Percentiles rank a stretch among this genome's conserved stretches.
Conservation (phyloP, 1,284 basidiomycete genomes). For the Pseudozyma pruni region DNA sequence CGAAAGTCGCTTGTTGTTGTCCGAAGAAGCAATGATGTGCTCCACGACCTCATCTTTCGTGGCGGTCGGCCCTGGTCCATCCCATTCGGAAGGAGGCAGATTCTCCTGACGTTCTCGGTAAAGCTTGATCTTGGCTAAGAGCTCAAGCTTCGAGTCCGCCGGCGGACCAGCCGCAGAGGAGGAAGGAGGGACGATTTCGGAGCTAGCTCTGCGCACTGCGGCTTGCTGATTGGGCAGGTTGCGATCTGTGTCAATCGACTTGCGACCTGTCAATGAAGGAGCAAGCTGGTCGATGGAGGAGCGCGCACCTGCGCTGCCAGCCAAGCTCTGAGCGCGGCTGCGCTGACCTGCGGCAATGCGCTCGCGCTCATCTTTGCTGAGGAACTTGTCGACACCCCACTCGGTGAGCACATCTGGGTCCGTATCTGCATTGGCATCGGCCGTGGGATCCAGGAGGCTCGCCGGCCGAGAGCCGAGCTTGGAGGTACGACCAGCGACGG, state of each 20-base stretch:
- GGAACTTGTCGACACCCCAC: constrained; percentile 63
- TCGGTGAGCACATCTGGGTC: constrained; percentile 46
- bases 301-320: constrained; percentile 15
- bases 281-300: constrained; percentile 21
- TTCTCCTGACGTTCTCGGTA: constrained; percentile 61
- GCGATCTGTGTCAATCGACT: constrained; percentile 16
- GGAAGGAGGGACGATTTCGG: constrained; percentile 26
- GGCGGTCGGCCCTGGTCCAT: constrained; percentile 46
- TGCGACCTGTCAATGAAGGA: constrained; percentile 5
- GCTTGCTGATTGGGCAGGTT: neutral
- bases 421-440: constrained; percentile 7
- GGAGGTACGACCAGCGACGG: constrained; percentile 36
- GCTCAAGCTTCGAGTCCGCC: constrained; percentile 34
- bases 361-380: constrained; percentile 51
- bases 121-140: constrained; percentile 59
- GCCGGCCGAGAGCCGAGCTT: constrained; percentile 23
- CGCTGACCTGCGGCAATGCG: constrained; percentile 36
- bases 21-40: constrained; percentile 39
- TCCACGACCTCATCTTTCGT: constrained; percentile 46
- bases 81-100: constrained; percentile 52
- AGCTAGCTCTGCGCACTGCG: constrained; percentile 19
- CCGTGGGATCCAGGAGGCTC: constrained; percentile 15
- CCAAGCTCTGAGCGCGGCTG: constrained; percentile 42
- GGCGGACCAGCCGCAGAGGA: neutral
- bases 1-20: constrained; percentile 19